Percentiles rank a stretch among this genome's conserved stretches.
These are phyloP conservation scores for Flueggea neowawraea DNA, from an alignment of 441 rosid genomes.

Conservation along the genomic window DNA sequence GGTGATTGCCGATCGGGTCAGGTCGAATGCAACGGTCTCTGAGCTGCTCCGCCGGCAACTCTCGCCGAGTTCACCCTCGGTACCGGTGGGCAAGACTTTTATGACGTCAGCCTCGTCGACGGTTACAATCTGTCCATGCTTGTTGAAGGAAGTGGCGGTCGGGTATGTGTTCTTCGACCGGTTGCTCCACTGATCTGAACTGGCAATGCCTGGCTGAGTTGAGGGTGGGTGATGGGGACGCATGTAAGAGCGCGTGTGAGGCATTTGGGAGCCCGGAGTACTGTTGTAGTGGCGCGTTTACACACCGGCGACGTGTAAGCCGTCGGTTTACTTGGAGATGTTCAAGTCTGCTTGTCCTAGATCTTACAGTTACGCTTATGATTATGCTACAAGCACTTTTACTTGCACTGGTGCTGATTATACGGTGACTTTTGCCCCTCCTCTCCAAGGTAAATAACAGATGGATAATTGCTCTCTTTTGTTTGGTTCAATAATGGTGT, in stretches of 20 bases:
- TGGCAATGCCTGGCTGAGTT: constrained; percentile 76
- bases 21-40: constrained; percentile 71
- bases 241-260: constrained; percentile 95
- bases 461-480: neutral
- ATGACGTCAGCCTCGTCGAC: constrained; percentile 93
- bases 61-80: constrained; percentile 93
- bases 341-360: constrained; percentile 77
- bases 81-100: constrained; percentile 71
- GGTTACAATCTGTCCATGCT: constrained; percentile 89
- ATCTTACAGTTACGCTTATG: constrained; percentile 95
- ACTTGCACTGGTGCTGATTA: constrained; percentile 85
- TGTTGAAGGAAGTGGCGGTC: constrained; percentile 72
- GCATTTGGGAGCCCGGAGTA: constrained; percentile 76
- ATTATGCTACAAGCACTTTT: constrained; percentile 87
- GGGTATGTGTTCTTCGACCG: constrained; percentile 70
- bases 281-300: constrained; percentile 84
- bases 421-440: constrained; percentile 80
- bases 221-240: constrained; percentile 50
- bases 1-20: constrained; percentile 86
- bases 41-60: constrained; percentile 83
- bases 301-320: constrained; percentile 74
- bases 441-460: constrained; percentile 52
- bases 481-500: too few relatives aligned
- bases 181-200: constrained; percentile 75
- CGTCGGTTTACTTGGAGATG: constrained; percentile 65